Evolutionary conservation across 208 protist species (phyloP).

Genomic region (Herpetomonas samuelpessoai): DNA sequence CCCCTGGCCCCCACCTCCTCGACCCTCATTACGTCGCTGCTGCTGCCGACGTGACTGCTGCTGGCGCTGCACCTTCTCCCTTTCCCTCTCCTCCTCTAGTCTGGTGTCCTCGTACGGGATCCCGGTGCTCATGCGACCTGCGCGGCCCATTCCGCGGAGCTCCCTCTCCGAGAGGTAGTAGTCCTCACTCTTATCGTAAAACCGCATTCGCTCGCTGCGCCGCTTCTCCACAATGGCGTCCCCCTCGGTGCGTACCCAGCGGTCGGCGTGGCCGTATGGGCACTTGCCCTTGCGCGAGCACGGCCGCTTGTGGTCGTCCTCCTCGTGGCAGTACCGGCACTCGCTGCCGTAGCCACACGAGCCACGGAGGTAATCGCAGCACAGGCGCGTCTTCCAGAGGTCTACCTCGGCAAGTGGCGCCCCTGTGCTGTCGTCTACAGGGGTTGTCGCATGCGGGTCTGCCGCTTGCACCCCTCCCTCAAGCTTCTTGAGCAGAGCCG

Average conservation of each 20-base stretch:
- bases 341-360: slow-evolving; percentile 28
- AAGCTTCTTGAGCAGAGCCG: background rate
- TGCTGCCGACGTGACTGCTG: background rate
- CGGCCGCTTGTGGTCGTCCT: slow-evolving; percentile 53
- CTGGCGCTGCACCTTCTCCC: background rate
- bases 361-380: slow-evolving; percentile 60
- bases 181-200: background rate
- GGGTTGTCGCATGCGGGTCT: background rate
- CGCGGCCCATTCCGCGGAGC: slow-evolving; percentile 6
- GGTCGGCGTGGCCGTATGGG: slow-evolving; percentile 47
- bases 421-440: background rate
- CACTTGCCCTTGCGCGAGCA: slow-evolving; percentile 68
- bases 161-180: slow-evolving; percentile 15
- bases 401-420: slow-evolving; percentile 31
- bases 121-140: slow-evolving; percentile 23
- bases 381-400: slow-evolving; percentile 63
- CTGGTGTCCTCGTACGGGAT: slow-evolving; percentile 18
- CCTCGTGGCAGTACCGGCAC: slow-evolving; percentile 72
- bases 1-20: too few relatives aligned
- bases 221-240: slow-evolving; percentile 14
- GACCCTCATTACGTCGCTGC: background rate
- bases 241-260: slow-evolving; percentile 44
- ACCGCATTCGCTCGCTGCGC: background rate
- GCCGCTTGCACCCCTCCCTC: too few relatives aligned
- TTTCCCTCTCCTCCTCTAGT: slow-evolving; percentile 4